phyloP scores from a whole-genome alignment of 768 basidiomycete genomes.

The Trametes cingulata region DNA sequence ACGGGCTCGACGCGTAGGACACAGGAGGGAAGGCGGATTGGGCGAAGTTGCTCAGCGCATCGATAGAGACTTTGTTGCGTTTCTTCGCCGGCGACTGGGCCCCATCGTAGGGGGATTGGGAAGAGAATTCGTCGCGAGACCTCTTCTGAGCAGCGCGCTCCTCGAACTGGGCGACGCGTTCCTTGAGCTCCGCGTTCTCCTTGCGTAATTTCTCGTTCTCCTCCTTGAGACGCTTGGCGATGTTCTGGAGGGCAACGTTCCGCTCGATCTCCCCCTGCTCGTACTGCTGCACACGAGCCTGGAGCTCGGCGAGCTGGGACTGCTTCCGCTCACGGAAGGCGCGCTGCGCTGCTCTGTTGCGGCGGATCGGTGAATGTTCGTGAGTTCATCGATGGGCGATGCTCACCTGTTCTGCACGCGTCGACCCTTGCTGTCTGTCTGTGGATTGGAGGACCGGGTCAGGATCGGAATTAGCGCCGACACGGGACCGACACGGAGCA shows the following conservation, averaged over 20 bases:
- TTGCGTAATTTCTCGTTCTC: slow-evolving; percentile 75
- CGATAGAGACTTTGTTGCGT: slow-evolving; percentile 31
- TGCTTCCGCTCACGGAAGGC: slow-evolving; percentile 91
- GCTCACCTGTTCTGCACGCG: slow-evolving; percentile 75
- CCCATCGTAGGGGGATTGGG: slow-evolving; percentile 30
- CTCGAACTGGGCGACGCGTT: slow-evolving; percentile 36
- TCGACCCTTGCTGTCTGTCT: slow-evolving; percentile 58
- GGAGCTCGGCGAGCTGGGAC: slow-evolving; percentile 82
- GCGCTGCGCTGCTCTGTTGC: slow-evolving; percentile 75
- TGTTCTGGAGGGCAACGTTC: slow-evolving; percentile 78
- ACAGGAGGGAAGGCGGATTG: slow-evolving; percentile 17
- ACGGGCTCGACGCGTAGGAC: slow-evolving; percentile 25
- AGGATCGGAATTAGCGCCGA: slow-evolving; percentile 14
- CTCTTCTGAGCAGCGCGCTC: slow-evolving; percentile 53
- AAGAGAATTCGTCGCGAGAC: slow-evolving; percentile 52
- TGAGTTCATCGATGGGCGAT: background rate
- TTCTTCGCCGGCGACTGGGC: slow-evolving; percentile 41
- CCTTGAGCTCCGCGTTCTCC: slow-evolving; percentile 65
- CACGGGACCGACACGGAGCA: slow-evolving; percentile 15
- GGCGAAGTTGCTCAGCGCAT: slow-evolving; percentile 16
- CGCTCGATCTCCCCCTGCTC: slow-evolving; percentile 92
- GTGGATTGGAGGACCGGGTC: slow-evolving; percentile 8
- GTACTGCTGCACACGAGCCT: slow-evolving; percentile 80
- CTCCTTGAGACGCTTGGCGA: slow-evolving; percentile 83
- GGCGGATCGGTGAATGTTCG: slow-evolving; percentile 14